A percentile compares a stretch with the other conserved stretches of the same genome.
Evolutionary conservation across 2,329 filamentous ascomycete species (phyloP).

Genomic region (Tolypocladium pustulatum): DNA sequence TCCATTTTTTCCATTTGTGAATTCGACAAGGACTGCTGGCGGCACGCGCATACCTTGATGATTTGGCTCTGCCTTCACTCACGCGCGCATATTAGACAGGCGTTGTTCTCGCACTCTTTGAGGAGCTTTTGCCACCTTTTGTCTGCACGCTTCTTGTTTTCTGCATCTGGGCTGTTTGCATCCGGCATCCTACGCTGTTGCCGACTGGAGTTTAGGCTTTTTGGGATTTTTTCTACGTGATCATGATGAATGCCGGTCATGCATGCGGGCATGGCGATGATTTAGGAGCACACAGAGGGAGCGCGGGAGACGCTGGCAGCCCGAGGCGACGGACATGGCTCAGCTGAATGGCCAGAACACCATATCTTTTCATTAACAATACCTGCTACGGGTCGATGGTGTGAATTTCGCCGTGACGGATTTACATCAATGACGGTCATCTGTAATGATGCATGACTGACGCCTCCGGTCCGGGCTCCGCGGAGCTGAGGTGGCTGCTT

Average conservation of each 20-base stretch:
- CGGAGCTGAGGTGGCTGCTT: background rate
- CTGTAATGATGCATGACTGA: background rate
- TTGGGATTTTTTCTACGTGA: background rate
- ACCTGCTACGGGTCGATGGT: too few species aligned
- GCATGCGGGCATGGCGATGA: background rate
- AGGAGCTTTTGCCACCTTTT: background rate
- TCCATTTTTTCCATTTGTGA: too few species aligned
- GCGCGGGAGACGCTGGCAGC: background rate
- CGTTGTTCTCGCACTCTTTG: background rate
- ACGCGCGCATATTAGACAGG: background rate
- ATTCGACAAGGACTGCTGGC: background rate
- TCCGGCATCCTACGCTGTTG: background rate
- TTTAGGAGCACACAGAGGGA: background rate
- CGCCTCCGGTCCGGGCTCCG: background rate
- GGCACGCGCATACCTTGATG: background rate
- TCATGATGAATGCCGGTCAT: background rate
- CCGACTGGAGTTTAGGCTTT: background rate
- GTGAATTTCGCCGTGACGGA: background rate
- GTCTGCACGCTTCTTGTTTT: background rate
- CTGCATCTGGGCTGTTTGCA: background rate
- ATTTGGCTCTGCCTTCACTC: background rate
- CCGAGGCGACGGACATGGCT: background rate
- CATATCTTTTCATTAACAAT: slow-evolving; percentile 10
- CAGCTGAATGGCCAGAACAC: slow-evolving; percentile 27
- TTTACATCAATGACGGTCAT: background rate